A percentile compares a stretch with the other conserved stretches of the same genome.
These are phyloP conservation scores for Prunus mira DNA, from an alignment of 306 rosid genomes.

Conservation along the genomic window DNA sequence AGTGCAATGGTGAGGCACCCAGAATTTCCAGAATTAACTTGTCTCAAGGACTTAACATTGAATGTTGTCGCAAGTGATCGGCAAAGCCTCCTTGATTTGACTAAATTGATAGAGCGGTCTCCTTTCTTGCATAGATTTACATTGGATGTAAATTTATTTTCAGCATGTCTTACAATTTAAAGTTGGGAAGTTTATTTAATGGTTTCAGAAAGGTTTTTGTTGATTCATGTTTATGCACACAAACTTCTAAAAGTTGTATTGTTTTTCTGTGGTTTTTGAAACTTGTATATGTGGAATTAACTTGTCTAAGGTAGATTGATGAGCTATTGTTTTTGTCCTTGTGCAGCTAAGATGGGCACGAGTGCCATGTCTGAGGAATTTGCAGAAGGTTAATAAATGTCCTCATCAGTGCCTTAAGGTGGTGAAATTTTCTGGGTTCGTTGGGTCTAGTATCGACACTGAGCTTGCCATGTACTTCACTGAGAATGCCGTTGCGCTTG, in stretches of 20 bases:
- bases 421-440: background rate
- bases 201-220: too few relatives aligned
- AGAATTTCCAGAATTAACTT: background rate
- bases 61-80: background rate
- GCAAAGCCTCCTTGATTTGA: background rate
- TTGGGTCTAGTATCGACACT: background rate
- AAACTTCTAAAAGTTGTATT: too few relatives aligned
- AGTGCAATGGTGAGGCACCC: background rate
- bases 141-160: background rate
- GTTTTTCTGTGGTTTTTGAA: too few relatives aligned
- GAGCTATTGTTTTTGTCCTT: background rate
- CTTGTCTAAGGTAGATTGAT: background rate
- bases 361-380: background rate
- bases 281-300: too few relatives aligned
- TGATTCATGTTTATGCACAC: too few relatives aligned
- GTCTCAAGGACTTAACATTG: background rate
- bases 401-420: slow-evolving; percentile 1
- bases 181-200: too few relatives aligned
- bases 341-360: background rate
- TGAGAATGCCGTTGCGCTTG: background rate
- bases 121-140: background rate
- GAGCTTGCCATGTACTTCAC: background rate
- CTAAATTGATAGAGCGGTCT: background rate
- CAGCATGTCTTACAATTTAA: too few relatives aligned
- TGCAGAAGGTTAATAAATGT: background rate